Evolutionary conservation across 2,329 filamentous ascomycete species (phyloP), one percentile per base, ranked within the genome.

Genomic region (Neonectria sp.): DNA sequence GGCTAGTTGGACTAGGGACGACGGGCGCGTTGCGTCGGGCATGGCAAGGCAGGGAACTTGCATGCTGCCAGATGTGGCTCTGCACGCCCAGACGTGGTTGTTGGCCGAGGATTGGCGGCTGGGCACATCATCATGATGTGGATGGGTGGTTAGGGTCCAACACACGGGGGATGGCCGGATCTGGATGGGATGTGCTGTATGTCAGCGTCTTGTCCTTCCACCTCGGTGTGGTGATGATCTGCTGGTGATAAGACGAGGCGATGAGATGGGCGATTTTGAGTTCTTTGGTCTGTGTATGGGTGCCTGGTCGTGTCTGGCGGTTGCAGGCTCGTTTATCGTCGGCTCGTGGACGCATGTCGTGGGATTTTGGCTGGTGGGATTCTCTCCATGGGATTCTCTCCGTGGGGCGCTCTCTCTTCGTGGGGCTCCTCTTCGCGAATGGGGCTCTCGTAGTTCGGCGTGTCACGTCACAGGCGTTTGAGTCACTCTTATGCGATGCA

Each of bases 51-150:
- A 56, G 53, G 68, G 51, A 63, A 57, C 60, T 72, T 72, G 65
- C 65, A 70, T 65, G 55, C 64, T 72, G 61, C 62, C 63, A 66
- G 60, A 63, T 64, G 49, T 68, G 61, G 59, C 62, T 67, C 68
- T 71, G 71, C 71, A 71, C 60, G 68, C 40, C 60, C 51, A 11
- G 40, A 53, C 43, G 37, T 55, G 58, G 51, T 46, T 40, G 51
- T 43, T 56, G 65, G 60, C 43, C 29, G 27, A 60, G 64, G 37
- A 25, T 53, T 53, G 51, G 51, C 51, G 51, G n/a, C 33, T 53
- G 21, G 46, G 57, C 46, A 25, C 46, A 52, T 49, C 46, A 31
- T 49, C 33, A 31, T 37, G 45, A 31, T 35, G 43, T 49, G 46
- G 21, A 35, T 35, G 45, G 43, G n/a, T 37, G 46, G 33, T 52